These are phyloP conservation scores for Alternaria incomplexa DNA, from an alignment of 2,329 filamentous ascomycete species.

Conservation along the genomic window DNA sequence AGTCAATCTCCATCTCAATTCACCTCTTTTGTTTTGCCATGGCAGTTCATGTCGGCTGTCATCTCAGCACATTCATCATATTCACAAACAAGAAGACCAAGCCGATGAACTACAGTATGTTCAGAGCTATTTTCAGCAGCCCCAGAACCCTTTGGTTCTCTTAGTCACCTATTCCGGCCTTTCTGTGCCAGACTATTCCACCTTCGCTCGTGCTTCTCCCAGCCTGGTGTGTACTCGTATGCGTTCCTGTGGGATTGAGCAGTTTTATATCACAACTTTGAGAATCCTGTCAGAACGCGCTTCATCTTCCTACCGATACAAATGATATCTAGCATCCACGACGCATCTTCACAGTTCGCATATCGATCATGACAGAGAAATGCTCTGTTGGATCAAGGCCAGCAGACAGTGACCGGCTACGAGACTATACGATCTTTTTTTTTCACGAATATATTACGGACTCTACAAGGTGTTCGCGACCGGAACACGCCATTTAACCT, in stretches of 20 bases:
- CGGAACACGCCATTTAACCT: neutral
- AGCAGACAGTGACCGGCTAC: neutral
- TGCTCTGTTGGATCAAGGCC: too few species aligned
- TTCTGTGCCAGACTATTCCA: neutral
- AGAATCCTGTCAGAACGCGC: neutral
- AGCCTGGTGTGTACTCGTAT: neutral
- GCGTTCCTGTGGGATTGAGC: neutral
- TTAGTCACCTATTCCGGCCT: neutral
- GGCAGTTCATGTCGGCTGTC: neutral
- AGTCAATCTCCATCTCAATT: neutral
- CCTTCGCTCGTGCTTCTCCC: neutral
- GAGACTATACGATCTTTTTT: neutral
- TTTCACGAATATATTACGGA: neutral
- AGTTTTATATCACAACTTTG: neutral
- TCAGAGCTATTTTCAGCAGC: neutral
- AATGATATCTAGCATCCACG: neutral
- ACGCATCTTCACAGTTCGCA: neutral
- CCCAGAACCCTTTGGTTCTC: too few species aligned
- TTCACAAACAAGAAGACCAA: neutral
- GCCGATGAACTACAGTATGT: neutral
- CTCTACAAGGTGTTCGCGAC: neutral
- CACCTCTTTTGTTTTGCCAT: neutral
- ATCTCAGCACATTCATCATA: neutral
- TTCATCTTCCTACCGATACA: neutral
- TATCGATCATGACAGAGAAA: neutral